Evolutionary conservation across 78 protist genomes (phyloP).

Genomic region (Planoprotostelium fungivorum): DNA sequence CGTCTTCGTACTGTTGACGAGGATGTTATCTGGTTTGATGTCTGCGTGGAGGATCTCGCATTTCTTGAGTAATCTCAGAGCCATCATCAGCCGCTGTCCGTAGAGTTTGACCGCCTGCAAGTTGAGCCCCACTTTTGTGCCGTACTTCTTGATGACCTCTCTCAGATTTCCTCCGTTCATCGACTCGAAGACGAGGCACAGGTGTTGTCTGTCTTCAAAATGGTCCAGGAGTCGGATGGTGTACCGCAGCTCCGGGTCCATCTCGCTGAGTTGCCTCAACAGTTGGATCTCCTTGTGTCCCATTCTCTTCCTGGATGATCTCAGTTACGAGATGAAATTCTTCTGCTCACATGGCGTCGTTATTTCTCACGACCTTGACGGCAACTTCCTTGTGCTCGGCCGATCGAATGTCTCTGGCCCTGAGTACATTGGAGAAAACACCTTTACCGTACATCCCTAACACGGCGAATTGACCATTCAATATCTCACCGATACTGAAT

Average conservation of each 20-base stretch:
- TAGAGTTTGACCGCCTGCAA: conserved; percentile 76
- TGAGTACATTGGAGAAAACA: conserved; percentile 82
- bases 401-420: conserved; percentile 61
- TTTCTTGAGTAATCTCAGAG: conserved; percentile 61
- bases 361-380: conserved; percentile 79
- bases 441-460: conserved; percentile 71
- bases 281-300: conserved; percentile 74
- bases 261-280: conserved; percentile 30
- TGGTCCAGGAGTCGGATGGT: conserved; percentile 58
- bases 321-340: neutral
- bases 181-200: conserved; percentile 86
- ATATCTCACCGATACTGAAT: conserved; percentile 66
- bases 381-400: conserved; percentile 67
- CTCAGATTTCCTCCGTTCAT: conserved; percentile 16
- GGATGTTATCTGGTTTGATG: conserved; percentile 80
- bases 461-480: conserved; percentile 62
- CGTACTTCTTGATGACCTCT: conserved; percentile 65
- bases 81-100: conserved; percentile 72
- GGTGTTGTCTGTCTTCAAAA: conserved; percentile 73
- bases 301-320: conserved; percentile 64
- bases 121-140: conserved; percentile 69
- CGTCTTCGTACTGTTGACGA: conserved; percentile 55
- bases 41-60: conserved; percentile 79
- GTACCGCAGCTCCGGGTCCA: conserved; percentile 29
- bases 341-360: conserved; percentile 52